Evolutionary conservation across 768 basidiomycete genomes (phyloP), one percentile per base, ranked within the genome.

Genomic region (Mycena alexandri): DNA sequence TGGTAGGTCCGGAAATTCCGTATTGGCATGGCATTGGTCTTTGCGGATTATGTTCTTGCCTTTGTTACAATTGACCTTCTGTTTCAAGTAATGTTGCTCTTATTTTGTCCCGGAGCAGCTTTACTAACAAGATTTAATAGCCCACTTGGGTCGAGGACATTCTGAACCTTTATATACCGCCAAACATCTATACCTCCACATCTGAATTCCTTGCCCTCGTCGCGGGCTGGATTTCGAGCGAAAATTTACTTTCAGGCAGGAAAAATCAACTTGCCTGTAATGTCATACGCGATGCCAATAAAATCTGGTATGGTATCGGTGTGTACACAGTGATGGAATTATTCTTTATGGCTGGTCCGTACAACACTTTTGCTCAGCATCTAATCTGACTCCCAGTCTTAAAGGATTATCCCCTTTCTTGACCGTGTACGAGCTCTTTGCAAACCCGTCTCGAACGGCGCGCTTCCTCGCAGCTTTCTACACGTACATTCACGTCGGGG

Each of bases 261-360:
- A 51, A 61, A 3, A 50, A 2, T 24, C 50, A 61, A 9, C 47
- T 67, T 0, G 71, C 63, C 6, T 69, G 67, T 46, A 63, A 70
- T 19, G 70, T n/a, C 0, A 68, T 72, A 9, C 38, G 71, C n/a
- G 48, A 36, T 0, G 42, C 43, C 1, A 65, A 61, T 16, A 17
- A 46, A 3, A 60, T 72, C 10, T 74, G 66, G 64, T 24, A 52
- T 41, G 75, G 74, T 0, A 53, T 75, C 36, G 73, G 74, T 24
- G 69, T 75, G 0, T 75, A 75, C 50, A 73, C 73, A 0, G 68
- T 66, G 7, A 67, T 54, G 41, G 75, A 75, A 52, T 25, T 73
- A 2, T 72, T 74, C 21, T 73, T 72, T 42, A 61, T 57, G 52
- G 72, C 70, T 19, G 75, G 75, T 74, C 19, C 19, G 25, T 43